Evolutionary conservation across 768 basidiomycete species (phyloP), one percentile per base, ranked within the genome.

Genomic region (Leccinum pellstonianum): DNA sequence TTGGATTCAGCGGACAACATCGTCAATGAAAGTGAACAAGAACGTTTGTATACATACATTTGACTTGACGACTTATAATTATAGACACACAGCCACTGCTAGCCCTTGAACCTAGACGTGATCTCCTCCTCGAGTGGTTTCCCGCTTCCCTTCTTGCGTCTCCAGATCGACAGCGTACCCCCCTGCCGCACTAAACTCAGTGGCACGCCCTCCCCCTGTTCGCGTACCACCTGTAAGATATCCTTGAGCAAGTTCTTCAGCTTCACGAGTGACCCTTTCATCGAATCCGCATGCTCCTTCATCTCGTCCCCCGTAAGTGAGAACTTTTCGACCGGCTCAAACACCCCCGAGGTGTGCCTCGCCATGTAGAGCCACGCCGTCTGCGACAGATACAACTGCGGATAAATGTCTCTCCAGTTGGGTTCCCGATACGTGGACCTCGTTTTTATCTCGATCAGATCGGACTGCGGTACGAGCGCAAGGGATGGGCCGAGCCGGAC

Each of bases 301-400:
- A 74, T 71, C 48, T 61, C 54, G 3, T 61, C 35, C 7, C 66
- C 53, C 5, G 80, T 73, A 48, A 79, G 78, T 46, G 76, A 71
- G 17, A 73, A 58, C 69, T 86, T 86, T 54, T 79, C 73, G 7
- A 87, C 73, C 10, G 73, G 69, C 4, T 68, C 64, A 70, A 91
- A 90, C 1, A 43, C 71, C 1, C 89, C 89, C 3, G 76, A 70
- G 14, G 75, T 66, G 68, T 91, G 88, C 46, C 81, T 73, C 0
- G 81, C 88, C 55, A 88, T 73, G 67, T 82, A 85, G 59, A 85
- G 78, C 64, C 83, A 80, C 2, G 79, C 73, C 0, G 86, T 90
- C 67, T 86, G 85, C 6, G 90, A 88, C 56, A 91, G 79, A 68
- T 81, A 86, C 12, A 90, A 72, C 67, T 90, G 88, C 0, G 85